Percentiles rank a stretch among this genome's conserved stretches.
Evolutionary conservation across 345 rosid species (phyloP).

Genomic region (Moricandia moricandioides): DNA sequence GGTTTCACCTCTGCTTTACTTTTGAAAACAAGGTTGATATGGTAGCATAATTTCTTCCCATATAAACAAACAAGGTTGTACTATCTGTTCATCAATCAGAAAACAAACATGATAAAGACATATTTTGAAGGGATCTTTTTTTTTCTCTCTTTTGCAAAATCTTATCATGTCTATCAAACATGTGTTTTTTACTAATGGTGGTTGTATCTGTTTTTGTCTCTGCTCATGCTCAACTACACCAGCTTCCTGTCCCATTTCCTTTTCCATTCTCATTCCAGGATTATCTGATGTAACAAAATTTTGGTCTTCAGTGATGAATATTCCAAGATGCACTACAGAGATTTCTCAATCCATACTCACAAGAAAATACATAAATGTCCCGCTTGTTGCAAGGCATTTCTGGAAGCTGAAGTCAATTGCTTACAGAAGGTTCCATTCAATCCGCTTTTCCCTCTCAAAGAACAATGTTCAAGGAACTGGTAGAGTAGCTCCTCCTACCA

Average conservation of each 20-base stretch:
- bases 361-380: too few species aligned
- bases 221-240: too few species aligned
- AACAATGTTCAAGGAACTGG: background rate
- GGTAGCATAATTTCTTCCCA: background rate
- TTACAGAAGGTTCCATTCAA: background rate
- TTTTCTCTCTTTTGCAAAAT: background rate
- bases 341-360: too few species aligned
- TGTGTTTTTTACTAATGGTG: background rate
- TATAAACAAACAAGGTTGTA: conserved; percentile 10
- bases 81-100: background rate
- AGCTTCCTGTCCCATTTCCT: too few species aligned
- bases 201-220: background rate
- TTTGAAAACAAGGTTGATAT: background rate
- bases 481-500: too few species aligned
- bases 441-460: background rate
- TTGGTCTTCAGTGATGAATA: too few species aligned
- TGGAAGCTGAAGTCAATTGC: too few species aligned
- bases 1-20: background rate
- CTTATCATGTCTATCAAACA: background rate
- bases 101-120: background rate
- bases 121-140: background rate
- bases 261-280: too few species aligned
- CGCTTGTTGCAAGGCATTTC: too few species aligned
- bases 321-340: too few species aligned
- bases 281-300: too few species aligned